These are phyloP conservation scores for Haematococcus lacustris DNA, from an alignment of 139 green algal species.

Conservation along the genomic window DNA sequence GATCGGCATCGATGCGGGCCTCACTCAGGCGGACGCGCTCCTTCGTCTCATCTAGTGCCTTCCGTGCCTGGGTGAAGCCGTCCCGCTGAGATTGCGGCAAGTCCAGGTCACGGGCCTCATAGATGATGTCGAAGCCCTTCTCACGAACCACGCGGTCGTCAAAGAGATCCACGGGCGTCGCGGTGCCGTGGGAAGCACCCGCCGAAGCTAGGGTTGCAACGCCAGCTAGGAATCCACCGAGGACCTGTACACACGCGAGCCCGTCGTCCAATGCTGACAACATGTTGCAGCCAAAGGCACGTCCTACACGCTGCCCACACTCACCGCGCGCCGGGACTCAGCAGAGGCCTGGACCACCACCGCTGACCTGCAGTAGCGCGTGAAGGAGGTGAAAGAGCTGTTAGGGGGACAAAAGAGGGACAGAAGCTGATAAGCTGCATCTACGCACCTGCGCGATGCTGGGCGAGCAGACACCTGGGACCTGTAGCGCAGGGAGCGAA, in stretches of 20 bases:
- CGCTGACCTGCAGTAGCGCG: background rate
- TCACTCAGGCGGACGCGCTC: conserved; percentile 49
- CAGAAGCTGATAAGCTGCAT: no score
- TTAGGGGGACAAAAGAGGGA: background rate
- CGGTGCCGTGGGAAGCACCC: conserved; percentile 32
- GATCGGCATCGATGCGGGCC: conserved; percentile 63
- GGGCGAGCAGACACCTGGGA: background rate
- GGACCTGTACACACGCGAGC: no score
- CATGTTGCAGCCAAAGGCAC: background rate
- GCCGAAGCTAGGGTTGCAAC: conserved; percentile 41
- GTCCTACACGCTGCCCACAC: background rate
- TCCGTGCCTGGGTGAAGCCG: conserved; percentile 61
- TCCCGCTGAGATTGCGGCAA: conserved; percentile 66
- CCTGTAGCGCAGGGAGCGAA: no score
- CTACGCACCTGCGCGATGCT: background rate
- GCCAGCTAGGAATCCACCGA: conserved; percentile 63
- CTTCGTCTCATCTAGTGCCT: conserved; percentile 57
- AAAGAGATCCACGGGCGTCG: conserved; percentile 64
- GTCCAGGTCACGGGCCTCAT: conserved; percentile 85
- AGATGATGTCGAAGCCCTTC: conserved; percentile 85
- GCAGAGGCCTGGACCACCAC: conserved; percentile 50
- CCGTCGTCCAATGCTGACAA: background rate
- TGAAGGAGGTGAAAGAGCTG: background rate
- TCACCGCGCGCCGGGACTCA: conserved; percentile 46
- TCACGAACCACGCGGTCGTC: conserved; percentile 62